Base-by-base conservation (phyloP, 2,329 filamentous ascomycete genomes). In the Fusarium pseudonygamai region DNA sequence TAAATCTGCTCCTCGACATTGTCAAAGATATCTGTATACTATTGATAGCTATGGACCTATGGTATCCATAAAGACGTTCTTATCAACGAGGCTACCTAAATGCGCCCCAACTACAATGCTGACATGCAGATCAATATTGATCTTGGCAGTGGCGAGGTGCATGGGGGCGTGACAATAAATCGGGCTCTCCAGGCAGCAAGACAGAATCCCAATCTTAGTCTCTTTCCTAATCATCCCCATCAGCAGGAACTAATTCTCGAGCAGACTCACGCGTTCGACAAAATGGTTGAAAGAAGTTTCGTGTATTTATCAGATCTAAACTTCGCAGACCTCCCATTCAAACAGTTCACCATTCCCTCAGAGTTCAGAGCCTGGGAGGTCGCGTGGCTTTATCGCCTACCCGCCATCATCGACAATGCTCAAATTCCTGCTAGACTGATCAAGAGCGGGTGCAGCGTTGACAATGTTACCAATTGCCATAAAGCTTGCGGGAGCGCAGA, bases 211-310 rank as follows among this genome's bases (percentile, higher is more conserved):
- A 7, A 45, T n/a, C 12, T 3, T 5, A 22, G 5, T 7, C 6
- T 49, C 10, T 5, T 14, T 0, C 15, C 7, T 11, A 6, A 1
- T 13, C 7, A 10, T 9, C 22, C 9, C 5, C 28, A 9, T 16
- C 2, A 2, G 1, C 22, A 22, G 6, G 10, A 26, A 26, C 7
- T 22, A 46, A 3, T 0, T 4, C 15, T 15, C 9, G 4, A 34
- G 0, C 7, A 37, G 11, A n/a, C 3, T 6, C 6, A 0, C 30
- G 0, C 1, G 6, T 11, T 18, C 2, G 13, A 1, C 3, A 30
- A n/a, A 16, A 64, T 64, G 57, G 56, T n/a, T 0, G 5, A 13
- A 16, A 37, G 60, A 6, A 16, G 13, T 1, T 49, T 64, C 6
- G 8, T 1, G 5, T 64, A 47, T 5, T 28, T 61, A 8, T 0